Evolutionary conservation across 2,329 filamentous ascomycete species (phyloP), one percentile per base, ranked within the genome.

Genomic region (Aphanoascus verrucosus): DNA sequence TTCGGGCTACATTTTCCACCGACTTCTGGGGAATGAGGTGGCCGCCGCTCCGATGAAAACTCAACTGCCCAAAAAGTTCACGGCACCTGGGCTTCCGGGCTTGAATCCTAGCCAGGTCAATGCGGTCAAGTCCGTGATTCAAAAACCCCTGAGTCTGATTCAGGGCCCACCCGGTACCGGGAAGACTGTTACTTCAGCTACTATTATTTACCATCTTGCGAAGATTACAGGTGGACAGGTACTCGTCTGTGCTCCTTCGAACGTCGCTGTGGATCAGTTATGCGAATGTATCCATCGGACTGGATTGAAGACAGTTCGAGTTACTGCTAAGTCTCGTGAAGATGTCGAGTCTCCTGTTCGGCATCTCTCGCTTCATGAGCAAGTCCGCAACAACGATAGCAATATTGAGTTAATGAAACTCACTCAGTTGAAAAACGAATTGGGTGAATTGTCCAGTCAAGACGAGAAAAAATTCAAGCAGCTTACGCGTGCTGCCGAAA

Each of bases 391-490:
- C 83, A 93, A 96, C 60, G 93, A 97, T 67, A 94, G 86, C 69
- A 97, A 97, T 65, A 84, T 88, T 46, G 93, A 98, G 67, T 77
- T 98, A 55, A 84, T 85, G 64, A 97, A 96, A 69, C 81, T 97
- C 52, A 88, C 88, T 49, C 88, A 94, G 69, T 81, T 98, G 55
- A 98, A 98, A 78, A 84, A 79, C 53, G 90, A 96, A 63, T 76
- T 91, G 45, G 90, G 91, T 56, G 93, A 97, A 72, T 70, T 98
- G 57, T 93, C 88, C 3, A 94, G 88, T 63, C 86, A 94, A 69
- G 93, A 98, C 65, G 93, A 98, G 73, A 98, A 98, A 79, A 95
- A 94, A 65, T 93, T 93, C 77, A 96, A 96, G 73, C 87, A 94
- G 66, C 80, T 98, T 49, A 96, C 90, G 56, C 86, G 94, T 62